Evolutionary conservation across 345 rosid species (phyloP), one percentile per base, ranked within the genome.

Genomic region (Syzygium grande): DNA sequence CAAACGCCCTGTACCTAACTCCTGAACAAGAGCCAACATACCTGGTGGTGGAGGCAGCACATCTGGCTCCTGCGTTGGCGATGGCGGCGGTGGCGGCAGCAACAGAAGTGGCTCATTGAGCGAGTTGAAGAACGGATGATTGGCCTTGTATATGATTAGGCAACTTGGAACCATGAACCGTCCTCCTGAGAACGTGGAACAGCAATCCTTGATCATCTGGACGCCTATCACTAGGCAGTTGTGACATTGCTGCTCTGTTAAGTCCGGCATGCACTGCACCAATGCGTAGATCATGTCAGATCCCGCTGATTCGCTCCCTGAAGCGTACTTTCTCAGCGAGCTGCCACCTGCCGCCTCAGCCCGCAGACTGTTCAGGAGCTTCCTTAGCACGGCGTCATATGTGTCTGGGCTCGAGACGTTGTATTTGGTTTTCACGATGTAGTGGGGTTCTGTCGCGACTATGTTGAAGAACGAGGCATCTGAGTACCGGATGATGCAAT

Each of bases 301-400:
- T 12, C 79, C 79, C 6, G 6, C 79, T 15, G 43, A 68, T 30
- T 68, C 43, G 79, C 30, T 68, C 23, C 79, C 41, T 4, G 43
- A 68, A 6, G 43, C 23, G 43, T 68, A 68, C 43, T 68, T 30
- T 30, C 11, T 68, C 43, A 30, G 43, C 22, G 43, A 68, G 79
- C 12, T 21, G 6, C 43, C 79, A 68, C 43, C 0, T 2, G 43
- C 43, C 0, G 23, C 79, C 43, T 30, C 0, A 11, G 79, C 0
- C 43, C 0, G 2, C 1, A 68, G 43, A 52, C 79, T 8, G 0
- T 68, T 68, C 43, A 30, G 23, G 43, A 68, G 79, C 22, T 68
- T 68, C 79, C 12, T 68, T 23, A 68, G 0, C 43, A 11, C 43
- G 0, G 0, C 23, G 0, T 2, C 7, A 12, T 15, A 30, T 9